Conservation (phyloP, 805 yeast species). For the Lipomyces oligophaga region DNA sequence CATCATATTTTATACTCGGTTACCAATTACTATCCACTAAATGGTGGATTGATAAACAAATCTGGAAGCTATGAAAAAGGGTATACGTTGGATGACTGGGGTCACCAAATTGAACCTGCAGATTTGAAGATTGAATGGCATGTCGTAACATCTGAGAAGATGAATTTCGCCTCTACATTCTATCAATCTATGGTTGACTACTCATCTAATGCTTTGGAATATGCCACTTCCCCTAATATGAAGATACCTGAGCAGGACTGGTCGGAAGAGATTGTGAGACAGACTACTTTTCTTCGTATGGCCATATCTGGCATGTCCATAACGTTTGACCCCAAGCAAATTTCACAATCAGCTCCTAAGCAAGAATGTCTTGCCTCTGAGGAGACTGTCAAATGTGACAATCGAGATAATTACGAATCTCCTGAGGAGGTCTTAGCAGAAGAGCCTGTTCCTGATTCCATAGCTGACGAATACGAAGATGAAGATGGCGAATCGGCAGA, state of each 20-base stretch:
- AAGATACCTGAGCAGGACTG: conserved; percentile 18
- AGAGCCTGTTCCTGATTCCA: conserved; percentile 12
- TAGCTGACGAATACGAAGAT: conserved; percentile 28
- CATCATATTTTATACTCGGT: conserved; percentile 64
- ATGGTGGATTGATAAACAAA: conserved; percentile 25
- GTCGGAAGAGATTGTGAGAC: conserved; percentile 53
- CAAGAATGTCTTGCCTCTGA: neutral
- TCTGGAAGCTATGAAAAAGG: conserved; percentile 11
- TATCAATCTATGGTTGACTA: conserved; percentile 48
- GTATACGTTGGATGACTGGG: conserved; percentile 44
- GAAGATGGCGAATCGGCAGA: conserved; percentile 25
- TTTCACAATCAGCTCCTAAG: neutral
- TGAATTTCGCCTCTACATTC: conserved; percentile 57
- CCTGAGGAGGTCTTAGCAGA: conserved; percentile 30
- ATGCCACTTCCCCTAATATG: conserved; percentile 40
- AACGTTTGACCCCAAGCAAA: conserved; percentile 62
- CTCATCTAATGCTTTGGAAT: conserved; percentile 27
- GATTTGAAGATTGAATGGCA: conserved; percentile 66
- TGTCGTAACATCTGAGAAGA: conserved; percentile 54
- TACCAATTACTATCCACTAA: conserved; percentile 46
- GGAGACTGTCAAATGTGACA: too few relatives aligned
- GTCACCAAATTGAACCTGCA: conserved; percentile 31
- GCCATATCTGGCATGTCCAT: conserved; percentile 65
- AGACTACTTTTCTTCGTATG: conserved; percentile 55
- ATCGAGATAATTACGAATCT: neutral